phyloP scores from a whole-genome alignment of 306 rosid genomes.

The Cucurbita moschata region DNA sequence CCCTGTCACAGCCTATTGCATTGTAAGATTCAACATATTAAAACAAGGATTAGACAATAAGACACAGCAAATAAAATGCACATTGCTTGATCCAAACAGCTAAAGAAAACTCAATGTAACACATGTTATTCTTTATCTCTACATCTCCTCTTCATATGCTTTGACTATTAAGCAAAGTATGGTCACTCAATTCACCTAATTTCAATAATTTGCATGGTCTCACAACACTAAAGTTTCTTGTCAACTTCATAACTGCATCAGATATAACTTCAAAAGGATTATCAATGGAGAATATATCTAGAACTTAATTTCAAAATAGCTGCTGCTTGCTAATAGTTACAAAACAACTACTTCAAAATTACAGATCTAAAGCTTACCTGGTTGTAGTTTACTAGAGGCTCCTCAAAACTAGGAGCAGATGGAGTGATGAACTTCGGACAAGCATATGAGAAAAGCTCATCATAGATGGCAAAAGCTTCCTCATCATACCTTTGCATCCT shows the following conservation, averaged over 20 bases:
- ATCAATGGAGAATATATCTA: neutral
- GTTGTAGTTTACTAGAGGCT: slow-evolving; percentile 83
- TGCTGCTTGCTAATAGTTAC: neutral
- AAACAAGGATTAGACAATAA: neutral
- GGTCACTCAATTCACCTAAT: neutral
- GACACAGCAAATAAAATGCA: neutral
- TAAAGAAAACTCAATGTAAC: neutral
- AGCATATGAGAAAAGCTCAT: slow-evolving; percentile 95
- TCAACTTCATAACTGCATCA: neutral
- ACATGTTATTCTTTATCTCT: too few species aligned
- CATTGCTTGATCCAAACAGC: neutral
- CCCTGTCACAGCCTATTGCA: neutral
- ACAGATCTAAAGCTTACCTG: slow-evolving; percentile 37
- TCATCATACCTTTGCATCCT: slow-evolving; percentile 91
- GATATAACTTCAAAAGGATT: neutral
- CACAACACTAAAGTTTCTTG: neutral
- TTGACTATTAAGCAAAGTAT: too few species aligned
- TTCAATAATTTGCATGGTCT: neutral
- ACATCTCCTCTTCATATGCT: too few species aligned
- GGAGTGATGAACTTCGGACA: slow-evolving; percentile 97
- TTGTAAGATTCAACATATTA: neutral
- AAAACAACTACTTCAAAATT: neutral
- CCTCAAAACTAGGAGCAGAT: slow-evolving; percentile 92
- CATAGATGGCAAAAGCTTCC: slow-evolving; percentile 88
- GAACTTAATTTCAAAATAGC: neutral